Conservation (phyloP, 192 early-diverging fungal species). For the Phycomyces blakesleeanus region DNA sequence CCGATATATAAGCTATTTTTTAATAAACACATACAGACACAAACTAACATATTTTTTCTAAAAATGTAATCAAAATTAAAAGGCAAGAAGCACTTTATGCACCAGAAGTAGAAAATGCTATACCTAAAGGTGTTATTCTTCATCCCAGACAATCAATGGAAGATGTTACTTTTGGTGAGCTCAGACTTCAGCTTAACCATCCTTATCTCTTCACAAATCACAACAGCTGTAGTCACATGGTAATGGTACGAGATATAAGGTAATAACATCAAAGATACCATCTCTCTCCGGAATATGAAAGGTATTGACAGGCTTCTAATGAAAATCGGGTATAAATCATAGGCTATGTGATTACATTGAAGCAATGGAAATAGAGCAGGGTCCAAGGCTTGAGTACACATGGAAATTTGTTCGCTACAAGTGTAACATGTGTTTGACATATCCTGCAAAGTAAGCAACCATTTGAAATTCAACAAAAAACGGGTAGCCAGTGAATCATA, state of each 20-base stretch:
- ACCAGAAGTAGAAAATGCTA: neutral
- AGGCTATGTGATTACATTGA: neutral
- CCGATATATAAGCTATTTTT: too few species aligned
- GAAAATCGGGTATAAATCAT: neutral
- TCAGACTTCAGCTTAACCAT: neutral
- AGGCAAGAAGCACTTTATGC: neutral
- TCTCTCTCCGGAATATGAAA: neutral
- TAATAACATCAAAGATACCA: neutral
- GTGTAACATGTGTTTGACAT: conserved; percentile 10
- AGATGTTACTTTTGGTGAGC: neutral
- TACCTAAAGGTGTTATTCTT: neutral
- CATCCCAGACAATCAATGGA: neutral
- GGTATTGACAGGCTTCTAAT: neutral
- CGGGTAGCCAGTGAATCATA: neutral
- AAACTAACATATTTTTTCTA: too few species aligned
- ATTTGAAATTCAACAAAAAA: neutral
- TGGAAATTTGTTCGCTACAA: conserved; percentile 7
- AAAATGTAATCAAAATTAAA: neutral
- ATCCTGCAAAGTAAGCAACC: conserved; percentile 12
- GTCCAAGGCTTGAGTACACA: neutral
- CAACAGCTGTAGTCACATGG: conserved; percentile 11
- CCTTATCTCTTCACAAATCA: conserved; percentile 13
- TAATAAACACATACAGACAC: too few species aligned
- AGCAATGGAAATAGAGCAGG: neutral
- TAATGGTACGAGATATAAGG: conserved; percentile 3